phyloP scores from a whole-genome alignment of 2,329 filamentous ascomycete genomes.

The Stachybotrys chartarum region DNA sequence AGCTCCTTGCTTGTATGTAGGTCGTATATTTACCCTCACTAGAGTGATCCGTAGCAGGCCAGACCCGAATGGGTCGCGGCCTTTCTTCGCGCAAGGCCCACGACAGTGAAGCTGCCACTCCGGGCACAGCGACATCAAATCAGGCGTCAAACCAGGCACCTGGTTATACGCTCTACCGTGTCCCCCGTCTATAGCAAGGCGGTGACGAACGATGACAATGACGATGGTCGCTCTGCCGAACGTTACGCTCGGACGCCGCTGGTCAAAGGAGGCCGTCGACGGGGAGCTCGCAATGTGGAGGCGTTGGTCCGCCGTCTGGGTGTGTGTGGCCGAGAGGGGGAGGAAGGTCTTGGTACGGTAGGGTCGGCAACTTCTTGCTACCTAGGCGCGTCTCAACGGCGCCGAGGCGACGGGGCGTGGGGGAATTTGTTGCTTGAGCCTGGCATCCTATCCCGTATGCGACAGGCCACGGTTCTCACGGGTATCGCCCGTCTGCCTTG shows the following conservation, averaged over 20 bases:
- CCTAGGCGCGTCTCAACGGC: background rate
- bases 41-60: background rate
- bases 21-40: background rate
- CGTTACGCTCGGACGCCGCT: background rate
- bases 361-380: constrained; percentile 13
- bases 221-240: background rate
- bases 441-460: no score
- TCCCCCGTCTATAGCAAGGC: no score
- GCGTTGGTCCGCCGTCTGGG: background rate
- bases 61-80: background rate
- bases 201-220: background rate
- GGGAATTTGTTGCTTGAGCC: background rate
- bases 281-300: background rate
- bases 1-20: background rate
- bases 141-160: no score
- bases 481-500: constrained; percentile 1
- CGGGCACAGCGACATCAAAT: no score
- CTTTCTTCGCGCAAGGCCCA: no score
- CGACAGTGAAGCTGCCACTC: no score
- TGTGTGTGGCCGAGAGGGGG: constrained; percentile 1
- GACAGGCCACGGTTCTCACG: no score
- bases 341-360: constrained; percentile 20
- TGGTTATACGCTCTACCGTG: no score
- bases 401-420: background rate
- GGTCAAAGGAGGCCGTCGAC: background rate